Evolutionary conservation across 2,329 filamentous ascomycete species (phyloP).

Genomic region (Sclerotiophoma versabilis): DNA sequence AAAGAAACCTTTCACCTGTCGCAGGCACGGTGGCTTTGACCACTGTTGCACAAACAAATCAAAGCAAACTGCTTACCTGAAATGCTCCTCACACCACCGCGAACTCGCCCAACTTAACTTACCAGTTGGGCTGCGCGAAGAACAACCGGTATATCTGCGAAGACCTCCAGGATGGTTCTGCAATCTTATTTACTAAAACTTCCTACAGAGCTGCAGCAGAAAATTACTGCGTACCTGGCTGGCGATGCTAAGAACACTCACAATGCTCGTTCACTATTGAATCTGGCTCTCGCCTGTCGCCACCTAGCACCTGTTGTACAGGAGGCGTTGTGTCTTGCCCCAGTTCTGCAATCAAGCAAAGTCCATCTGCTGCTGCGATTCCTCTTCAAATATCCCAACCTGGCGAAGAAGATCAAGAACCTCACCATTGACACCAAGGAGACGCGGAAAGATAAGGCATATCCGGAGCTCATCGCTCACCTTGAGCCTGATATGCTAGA

Average conservation of each 20-base stretch:
- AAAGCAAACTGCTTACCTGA: too few relatives aligned
- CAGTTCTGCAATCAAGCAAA: constrained; percentile 11
- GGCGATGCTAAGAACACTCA: background rate
- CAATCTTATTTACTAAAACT: background rate
- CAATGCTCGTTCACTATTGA: background rate
- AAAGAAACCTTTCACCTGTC: too few relatives aligned
- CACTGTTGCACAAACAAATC: too few relatives aligned
- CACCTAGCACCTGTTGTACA: background rate
- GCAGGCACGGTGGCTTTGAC: too few relatives aligned
- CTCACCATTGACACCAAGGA: constrained; percentile 10
- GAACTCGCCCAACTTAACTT: too few relatives aligned
- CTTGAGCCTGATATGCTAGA: background rate
- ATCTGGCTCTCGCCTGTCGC: constrained; percentile 2
- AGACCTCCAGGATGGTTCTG: background rate
- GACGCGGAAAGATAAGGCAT: background rate
- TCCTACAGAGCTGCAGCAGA: constrained; percentile 1
- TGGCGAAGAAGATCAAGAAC: background rate
- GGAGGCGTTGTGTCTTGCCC: background rate
- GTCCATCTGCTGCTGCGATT: background rate
- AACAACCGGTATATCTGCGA: too few relatives aligned
- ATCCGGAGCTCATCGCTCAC: background rate
- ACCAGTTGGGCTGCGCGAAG: too few relatives aligned
- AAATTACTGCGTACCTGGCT: background rate
- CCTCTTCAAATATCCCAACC: background rate
- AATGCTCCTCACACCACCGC: too few relatives aligned